phyloP scores from a whole-genome alignment of 2,329 filamentous ascomycete species.

The Botryotinia calthae region DNA sequence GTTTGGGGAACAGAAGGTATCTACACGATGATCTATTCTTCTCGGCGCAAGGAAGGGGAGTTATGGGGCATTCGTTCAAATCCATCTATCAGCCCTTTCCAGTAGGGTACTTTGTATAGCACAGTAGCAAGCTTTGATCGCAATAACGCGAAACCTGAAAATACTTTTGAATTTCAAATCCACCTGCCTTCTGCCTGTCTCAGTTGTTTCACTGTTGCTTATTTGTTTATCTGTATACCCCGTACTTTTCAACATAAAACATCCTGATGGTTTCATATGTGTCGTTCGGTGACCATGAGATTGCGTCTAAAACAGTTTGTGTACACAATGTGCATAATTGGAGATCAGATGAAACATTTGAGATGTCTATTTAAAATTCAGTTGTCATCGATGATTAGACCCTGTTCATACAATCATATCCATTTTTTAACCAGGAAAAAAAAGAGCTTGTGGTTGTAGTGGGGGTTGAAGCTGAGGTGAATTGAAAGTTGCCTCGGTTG shows the following conservation, averaged over 20 bases:
- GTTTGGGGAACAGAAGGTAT: neutral
- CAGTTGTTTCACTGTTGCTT: neutral
- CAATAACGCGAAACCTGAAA: neutral
- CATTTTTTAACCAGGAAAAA: neutral
- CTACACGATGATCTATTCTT: neutral
- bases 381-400: neutral
- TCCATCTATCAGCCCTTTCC: neutral
- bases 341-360: neutral
- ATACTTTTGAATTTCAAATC: neutral
- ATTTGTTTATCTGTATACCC: neutral
- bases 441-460: neutral
- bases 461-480: neutral
- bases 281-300: neutral
- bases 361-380: neutral
- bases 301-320: neutral
- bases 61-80: neutral
- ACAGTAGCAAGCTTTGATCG: neutral
- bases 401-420: neutral
- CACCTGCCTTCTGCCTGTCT: neutral
- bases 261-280: neutral
- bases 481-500: neutral
- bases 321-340: neutral
- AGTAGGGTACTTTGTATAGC: neutral
- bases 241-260: neutral
- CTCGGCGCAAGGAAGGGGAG: neutral